A percentile compares a stretch with the other conserved stretches of the same genome.
Conservation (phyloP, 495 filamentous ascomycete genomes). For the Hypoxylon crocopeplum region DNA sequence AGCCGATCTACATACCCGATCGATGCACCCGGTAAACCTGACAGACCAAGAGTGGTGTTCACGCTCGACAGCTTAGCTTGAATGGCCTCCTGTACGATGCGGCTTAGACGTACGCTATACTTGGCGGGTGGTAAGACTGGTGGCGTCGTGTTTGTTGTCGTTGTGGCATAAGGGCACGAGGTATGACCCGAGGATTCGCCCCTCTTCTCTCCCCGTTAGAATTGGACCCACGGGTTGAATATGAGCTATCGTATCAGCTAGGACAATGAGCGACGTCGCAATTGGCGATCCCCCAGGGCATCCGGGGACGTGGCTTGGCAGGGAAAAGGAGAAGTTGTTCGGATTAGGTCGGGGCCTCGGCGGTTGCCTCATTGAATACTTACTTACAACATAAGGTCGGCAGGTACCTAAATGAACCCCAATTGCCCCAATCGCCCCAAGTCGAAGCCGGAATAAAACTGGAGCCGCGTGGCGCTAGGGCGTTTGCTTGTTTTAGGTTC, state of each 20-base stretch:
- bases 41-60: no score
- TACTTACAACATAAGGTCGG: not conserved
- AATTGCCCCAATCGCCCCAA: not conserved
- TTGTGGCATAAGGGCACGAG: slow-evolving; percentile 25
- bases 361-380: not conserved
- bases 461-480: slow-evolving; percentile 11
- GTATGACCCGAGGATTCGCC: slow-evolving; percentile 7
- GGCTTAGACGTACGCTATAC: slow-evolving; percentile 6
- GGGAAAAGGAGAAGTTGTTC: not conserved
- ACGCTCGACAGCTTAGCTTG: slow-evolving; percentile 1
- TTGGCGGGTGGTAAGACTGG: slow-evolving; percentile 16
- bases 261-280: not conserved
- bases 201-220: slow-evolving; percentile 6
- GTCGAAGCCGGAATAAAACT: slow-evolving; percentile 21
- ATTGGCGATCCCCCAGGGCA: slow-evolving; percentile 1
- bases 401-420: not conserved
- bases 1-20: slow-evolving; percentile 13
- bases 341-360: not conserved
- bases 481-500: slow-evolving; percentile 18
- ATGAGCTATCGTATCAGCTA: slow-evolving; percentile 16
- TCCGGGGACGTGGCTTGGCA: slow-evolving; percentile 17
- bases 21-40: slow-evolving; percentile 1
- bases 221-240: slow-evolving; percentile 14
- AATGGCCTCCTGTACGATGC: slow-evolving; percentile 9
- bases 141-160: slow-evolving; percentile 32